Percentiles rank a stretch among this genome's conserved stretches.
Conservation (phyloP, 345 rosid species). For the Populus ilicifolia region DNA sequence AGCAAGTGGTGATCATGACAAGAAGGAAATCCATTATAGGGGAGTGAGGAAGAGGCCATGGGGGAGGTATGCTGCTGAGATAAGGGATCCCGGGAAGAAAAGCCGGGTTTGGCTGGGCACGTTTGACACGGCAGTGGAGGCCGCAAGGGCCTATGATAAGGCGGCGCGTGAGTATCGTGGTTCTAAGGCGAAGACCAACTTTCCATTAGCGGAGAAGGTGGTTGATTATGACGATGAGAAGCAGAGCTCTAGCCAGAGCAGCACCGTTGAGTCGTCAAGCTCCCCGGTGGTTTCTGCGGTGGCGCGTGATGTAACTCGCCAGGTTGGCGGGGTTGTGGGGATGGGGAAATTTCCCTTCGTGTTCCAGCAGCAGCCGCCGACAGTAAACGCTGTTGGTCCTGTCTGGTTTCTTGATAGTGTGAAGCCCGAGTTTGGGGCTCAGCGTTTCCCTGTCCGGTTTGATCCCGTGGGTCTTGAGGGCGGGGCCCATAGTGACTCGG, state of each 20-base stretch:
- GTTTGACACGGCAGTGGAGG: slow-evolving; percentile 66
- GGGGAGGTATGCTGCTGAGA: slow-evolving; percentile 81
- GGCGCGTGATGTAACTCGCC: slow-evolving; percentile 34
- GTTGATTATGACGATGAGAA: neutral
- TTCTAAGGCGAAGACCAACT: slow-evolving; percentile 63
- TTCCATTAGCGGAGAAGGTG: slow-evolving; percentile 33
- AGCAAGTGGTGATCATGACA: neutral
- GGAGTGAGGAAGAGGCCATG: slow-evolving; percentile 72
- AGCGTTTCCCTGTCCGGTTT: slow-evolving; percentile 44
- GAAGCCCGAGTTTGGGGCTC: slow-evolving; percentile 36
- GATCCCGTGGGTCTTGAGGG: slow-evolving; percentile 33
- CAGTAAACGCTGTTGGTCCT: slow-evolving; percentile 17
- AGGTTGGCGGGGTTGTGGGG: neutral
- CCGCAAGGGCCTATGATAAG: slow-evolving; percentile 56
- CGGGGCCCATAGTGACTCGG: slow-evolving; percentile 41
- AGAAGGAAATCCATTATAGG: slow-evolving; percentile 44
- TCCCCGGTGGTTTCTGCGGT: slow-evolving; percentile 8
- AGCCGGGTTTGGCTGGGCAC: slow-evolving; percentile 74
- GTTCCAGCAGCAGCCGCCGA: slow-evolving; percentile 35
- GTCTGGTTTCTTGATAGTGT: slow-evolving; percentile 34
- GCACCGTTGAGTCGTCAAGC: slow-evolving; percentile 41
- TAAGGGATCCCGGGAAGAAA: slow-evolving; percentile 68
- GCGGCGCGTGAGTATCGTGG: slow-evolving; percentile 70
- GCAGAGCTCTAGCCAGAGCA: slow-evolving; percentile 38
- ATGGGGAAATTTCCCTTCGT: slow-evolving; percentile 47